Conservation (phyloP, 169 alveolate species). For the Fabrea salina region DNA sequence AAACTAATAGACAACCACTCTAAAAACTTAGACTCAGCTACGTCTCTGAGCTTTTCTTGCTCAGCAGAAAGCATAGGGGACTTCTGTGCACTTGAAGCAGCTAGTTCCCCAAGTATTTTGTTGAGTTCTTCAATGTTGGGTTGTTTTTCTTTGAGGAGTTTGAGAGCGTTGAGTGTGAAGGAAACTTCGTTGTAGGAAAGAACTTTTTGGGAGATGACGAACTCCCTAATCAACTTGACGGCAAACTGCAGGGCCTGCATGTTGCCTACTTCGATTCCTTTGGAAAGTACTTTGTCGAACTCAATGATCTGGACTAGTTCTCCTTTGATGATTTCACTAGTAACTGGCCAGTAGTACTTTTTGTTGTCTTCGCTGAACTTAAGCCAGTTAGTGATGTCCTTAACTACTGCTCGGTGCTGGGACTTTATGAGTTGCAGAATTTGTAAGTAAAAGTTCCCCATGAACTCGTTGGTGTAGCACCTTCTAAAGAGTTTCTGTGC, state of each 20-base stretch:
- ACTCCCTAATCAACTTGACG: neutral
- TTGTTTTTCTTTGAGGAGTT: neutral
- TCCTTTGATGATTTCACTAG: neutral
- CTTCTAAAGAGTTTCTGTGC: slow-evolving; percentile 9
- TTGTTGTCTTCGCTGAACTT: slow-evolving; percentile 5
- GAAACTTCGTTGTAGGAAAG: neutral
- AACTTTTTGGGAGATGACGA: neutral
- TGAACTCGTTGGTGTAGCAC: slow-evolving; percentile 3
- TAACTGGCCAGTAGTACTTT: slow-evolving; percentile 9
- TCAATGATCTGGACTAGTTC: neutral
- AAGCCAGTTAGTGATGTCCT: slow-evolving; percentile 30
- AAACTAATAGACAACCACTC: slow-evolving; percentile 25
- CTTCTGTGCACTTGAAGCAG: neutral
- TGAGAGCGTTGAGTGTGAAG: neutral
- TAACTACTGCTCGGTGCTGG: neutral
- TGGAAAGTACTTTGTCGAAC: neutral
- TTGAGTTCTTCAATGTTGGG: slow-evolving; percentile 14
- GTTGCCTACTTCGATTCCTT: slow-evolving; percentile 17
- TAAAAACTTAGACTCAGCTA: neutral
- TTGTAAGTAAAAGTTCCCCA: neutral
- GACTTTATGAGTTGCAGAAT: slow-evolving; percentile 8
- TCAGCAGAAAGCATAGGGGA: slow-evolving; percentile 1
- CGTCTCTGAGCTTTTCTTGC: slow-evolving; percentile 2
- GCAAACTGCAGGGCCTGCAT: slow-evolving; percentile 17
- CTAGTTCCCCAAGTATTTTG: neutral